Base-by-base conservation (phyloP, 2,329 filamentous ascomycete species). In the Alternaria postmessia region DNA sequence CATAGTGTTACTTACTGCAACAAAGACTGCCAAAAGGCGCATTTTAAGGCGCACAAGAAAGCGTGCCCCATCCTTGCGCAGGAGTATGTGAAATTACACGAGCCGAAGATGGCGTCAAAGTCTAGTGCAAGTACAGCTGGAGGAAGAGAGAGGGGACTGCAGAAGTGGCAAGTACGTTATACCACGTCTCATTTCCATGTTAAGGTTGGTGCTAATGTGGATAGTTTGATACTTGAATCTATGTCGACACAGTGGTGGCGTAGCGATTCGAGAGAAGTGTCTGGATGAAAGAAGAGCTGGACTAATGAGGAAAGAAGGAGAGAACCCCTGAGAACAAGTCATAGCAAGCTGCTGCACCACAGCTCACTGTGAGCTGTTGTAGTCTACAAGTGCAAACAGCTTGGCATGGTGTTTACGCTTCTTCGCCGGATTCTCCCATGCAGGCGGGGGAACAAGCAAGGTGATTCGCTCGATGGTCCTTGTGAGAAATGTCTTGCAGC, bases 21-120 rank as follows among this genome's bases (percentile, higher is more conserved):
- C 7, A 77, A 79, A 22, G 77, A 80, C 30, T 81, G 78, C 68
- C 78, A 78, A 57, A 80, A 80, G 63, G 74, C 75, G 22, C 70
- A 72, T 30, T 75, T 74, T 62, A 80, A 80, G 57, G 63, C 70
- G 42, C 79, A 81, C 66, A 81, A 81, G 70, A 80, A 79, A 59
- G 70, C 73, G 34, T 81, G 79, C 62, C 74, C 77, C 6, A 63
- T 63, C 3, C 65, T 78, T 20, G 78, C 78, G 12, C 78, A 80
- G 57, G 78, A 77, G 62, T 79, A 79, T 38, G 68, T 73, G 9
- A 77, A 78, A 54, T 69, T 67, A 42, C 71, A 78, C 49, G 75
- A 76, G 41, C 71, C 78, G n/a, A 80, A 78, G 64, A 76, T 79
- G 75, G 78, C 77, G 20, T 75, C 69, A 42, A 63, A 70, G 38